Evolutionary conservation across 805 yeast genomes (phyloP), one percentile per base, ranked within the genome.

Genomic region (Wickerhamiella cacticola): DNA sequence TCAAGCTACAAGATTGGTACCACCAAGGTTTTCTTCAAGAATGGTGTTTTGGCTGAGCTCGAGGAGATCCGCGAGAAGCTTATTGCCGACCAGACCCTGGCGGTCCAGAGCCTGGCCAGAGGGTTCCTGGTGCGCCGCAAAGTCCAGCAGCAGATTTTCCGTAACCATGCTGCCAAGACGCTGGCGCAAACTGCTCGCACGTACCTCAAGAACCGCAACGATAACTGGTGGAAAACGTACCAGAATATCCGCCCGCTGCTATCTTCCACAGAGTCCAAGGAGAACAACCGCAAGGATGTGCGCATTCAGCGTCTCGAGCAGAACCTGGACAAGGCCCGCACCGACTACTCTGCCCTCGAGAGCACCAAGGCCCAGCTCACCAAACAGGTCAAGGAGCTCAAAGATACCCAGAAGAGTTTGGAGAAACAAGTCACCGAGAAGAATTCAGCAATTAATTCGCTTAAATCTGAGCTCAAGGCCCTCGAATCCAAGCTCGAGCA

Each of bases 211-310:
- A 59, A 78, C 10, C 56, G 55, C 41, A 60, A 68, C 9, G 79
- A 78, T 59, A 82, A 82, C 16, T 92, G 98, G 98, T 82, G 83
- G 64, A 75, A 72, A 45, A 67, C 92, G 40, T 78, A 79, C 51
- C 68, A 77, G 18, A 74, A 75, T 47, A 67, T 89, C 55, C 84
- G 82, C 55, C 97, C 97, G 1, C 61, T 87, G 36, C 64, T 87
- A 12, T 76, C 69, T 51, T 83, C 79, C 3, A 50, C 52, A 21
- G 56, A 52, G 26, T 48, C 53, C 24, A 41, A 50, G 42, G 56
- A 54, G 40, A 48, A 41, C 19, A 54, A 47, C 24, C 53, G 55
- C 19, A 51, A 50, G 26, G 61, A 57, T 22, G 16, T 53, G 45
- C 50, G 55, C 4, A 52, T 68, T 41, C 63, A 61, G 52, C 61